Evolutionary conservation across 1,139 yeast species (phyloP).

Genomic region (Sugiyamaella paludigena): DNA sequence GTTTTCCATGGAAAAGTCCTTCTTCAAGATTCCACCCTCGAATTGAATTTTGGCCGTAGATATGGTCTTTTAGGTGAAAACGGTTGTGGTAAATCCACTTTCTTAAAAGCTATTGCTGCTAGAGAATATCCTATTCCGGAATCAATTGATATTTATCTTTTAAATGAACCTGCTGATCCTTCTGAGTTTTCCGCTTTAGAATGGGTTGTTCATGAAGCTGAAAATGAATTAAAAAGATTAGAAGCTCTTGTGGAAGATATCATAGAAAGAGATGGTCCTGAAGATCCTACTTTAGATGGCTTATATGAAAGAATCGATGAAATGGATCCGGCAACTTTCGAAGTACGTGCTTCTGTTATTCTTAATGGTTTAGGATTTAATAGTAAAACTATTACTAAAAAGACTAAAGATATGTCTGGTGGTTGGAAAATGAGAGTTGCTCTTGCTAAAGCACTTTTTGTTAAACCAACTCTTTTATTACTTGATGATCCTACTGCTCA

Average conservation of each 20-base stretch:
- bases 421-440: conserved; percentile 96
- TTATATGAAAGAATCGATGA: conserved; percentile 93
- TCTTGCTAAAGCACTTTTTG: conserved; percentile 62
- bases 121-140: conserved; percentile 96
- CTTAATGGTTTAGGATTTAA: conserved; percentile 97
- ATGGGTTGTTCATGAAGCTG: conserved; percentile 97
- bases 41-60: conserved; percentile 95
- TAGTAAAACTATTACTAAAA: conserved; percentile 74
- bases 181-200: conserved; percentile 89
- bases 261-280: conserved; percentile 91
- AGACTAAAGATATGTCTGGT: conserved; percentile 99
- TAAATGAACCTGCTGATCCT: conserved; percentile 97
- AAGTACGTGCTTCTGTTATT: conserved; percentile 93
- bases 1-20: conserved; percentile 97
- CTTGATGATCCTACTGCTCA: conserved; percentile 98
- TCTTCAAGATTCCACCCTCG: conserved; percentile 86
- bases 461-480: conserved; percentile 30
- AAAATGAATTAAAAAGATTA: conserved; percentile 81
- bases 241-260: conserved; percentile 90
- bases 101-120: conserved; percentile 88
- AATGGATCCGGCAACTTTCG: conserved; percentile 95
- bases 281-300: conserved; percentile 79
- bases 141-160: conserved; percentile 81
- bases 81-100: conserved; percentile 98
- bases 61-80: conserved; percentile 90